Evolutionary conservation across 2,329 filamentous ascomycete genomes (phyloP).

Genomic region (Teratosphaeria viscida): DNA sequence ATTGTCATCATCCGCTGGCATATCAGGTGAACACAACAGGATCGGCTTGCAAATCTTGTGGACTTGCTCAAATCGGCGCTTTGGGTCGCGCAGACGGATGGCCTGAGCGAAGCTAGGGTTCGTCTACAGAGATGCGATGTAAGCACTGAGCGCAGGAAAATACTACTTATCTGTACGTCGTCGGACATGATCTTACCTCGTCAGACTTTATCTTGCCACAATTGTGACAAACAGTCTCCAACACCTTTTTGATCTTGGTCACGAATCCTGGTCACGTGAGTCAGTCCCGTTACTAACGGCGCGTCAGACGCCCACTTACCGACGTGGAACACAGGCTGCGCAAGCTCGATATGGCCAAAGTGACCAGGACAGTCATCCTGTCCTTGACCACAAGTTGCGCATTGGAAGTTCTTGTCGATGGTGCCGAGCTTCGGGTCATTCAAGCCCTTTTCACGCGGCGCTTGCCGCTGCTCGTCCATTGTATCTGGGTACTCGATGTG

Average conservation of each 20-base stretch:
- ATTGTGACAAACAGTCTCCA: slow-evolving; percentile 98
- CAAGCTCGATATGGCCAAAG: slow-evolving; percentile 97
- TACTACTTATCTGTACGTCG: slow-evolving; percentile 5
- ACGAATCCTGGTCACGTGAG: slow-evolving; percentile 62
- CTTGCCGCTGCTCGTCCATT: slow-evolving; percentile 91
- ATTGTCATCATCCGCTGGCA: slow-evolving; percentile 53
- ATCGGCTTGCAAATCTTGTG: slow-evolving; percentile 90
- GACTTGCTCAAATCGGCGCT: slow-evolving; percentile 84
- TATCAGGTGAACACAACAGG: slow-evolving; percentile 70
- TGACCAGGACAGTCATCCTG: slow-evolving; percentile 96
- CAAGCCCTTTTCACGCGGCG: slow-evolving; percentile 80
- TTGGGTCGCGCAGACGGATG: slow-evolving; percentile 77
- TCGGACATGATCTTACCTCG: slow-evolving; percentile 73
- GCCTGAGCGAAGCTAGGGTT: slow-evolving; percentile 76
- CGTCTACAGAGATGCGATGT: slow-evolving; percentile 48
- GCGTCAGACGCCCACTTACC: slow-evolving; percentile 35
- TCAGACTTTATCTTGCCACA: slow-evolving; percentile 96
- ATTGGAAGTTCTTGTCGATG: slow-evolving; percentile 91
- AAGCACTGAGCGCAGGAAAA: slow-evolving; percentile 30
- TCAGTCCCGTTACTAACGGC: neutral
- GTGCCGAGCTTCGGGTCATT: slow-evolving; percentile 95
- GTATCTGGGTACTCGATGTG: slow-evolving; percentile 98
- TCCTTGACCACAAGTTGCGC: slow-evolving; percentile 89
- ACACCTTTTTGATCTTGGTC: slow-evolving; percentile 97
- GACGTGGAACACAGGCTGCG: slow-evolving; percentile 87